phyloP scores from a whole-genome alignment of 192 early-diverging fungal species.

The Podila minutissima region DNA sequence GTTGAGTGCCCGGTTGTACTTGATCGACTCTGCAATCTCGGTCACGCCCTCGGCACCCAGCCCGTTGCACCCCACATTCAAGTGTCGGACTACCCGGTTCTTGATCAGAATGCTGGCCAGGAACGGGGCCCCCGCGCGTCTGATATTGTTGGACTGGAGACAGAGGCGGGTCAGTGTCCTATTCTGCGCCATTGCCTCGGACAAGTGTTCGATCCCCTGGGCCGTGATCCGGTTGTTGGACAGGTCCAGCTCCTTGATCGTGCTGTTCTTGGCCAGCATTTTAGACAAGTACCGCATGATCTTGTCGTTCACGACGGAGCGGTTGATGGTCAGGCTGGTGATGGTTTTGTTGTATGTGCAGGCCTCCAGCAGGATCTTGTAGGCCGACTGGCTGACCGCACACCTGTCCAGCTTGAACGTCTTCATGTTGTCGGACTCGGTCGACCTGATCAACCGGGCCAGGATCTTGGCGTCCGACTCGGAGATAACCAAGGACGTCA shows the following conservation, averaged over 20 bases:
- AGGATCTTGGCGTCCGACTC: slow-evolving; percentile 32
- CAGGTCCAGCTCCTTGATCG: slow-evolving; percentile 39
- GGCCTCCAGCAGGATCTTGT: slow-evolving; percentile 34
- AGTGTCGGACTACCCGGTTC: slow-evolving; percentile 38
- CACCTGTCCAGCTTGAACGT: slow-evolving; percentile 24
- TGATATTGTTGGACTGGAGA: slow-evolving; percentile 50
- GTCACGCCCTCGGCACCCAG: slow-evolving; percentile 23
- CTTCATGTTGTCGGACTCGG: slow-evolving; percentile 38
- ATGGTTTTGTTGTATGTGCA: slow-evolving; percentile 38
- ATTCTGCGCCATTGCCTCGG: slow-evolving; percentile 26
- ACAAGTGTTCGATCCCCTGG: slow-evolving; percentile 22
- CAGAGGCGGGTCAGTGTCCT: slow-evolving; percentile 23
- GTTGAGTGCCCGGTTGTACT: slow-evolving; percentile 25
- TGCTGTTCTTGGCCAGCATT: slow-evolving; percentile 21
- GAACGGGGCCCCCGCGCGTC: slow-evolving; percentile 15
- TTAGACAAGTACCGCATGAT: slow-evolving; percentile 39
- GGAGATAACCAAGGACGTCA: slow-evolving; percentile 23
- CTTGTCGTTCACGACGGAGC: slow-evolving; percentile 53
- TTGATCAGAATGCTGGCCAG: slow-evolving; percentile 33
- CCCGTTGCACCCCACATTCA: slow-evolving; percentile 55
- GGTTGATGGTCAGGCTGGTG: slow-evolving; percentile 28
- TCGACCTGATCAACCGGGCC: slow-evolving; percentile 28
- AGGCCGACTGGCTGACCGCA: slow-evolving; percentile 34
- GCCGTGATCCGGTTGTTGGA: slow-evolving; percentile 38
- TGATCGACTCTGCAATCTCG: slow-evolving; percentile 37